These are phyloP conservation scores for Phalaenopsis equestris DNA, from an alignment of 106 monocot genomes.

Conservation along the genomic window DNA sequence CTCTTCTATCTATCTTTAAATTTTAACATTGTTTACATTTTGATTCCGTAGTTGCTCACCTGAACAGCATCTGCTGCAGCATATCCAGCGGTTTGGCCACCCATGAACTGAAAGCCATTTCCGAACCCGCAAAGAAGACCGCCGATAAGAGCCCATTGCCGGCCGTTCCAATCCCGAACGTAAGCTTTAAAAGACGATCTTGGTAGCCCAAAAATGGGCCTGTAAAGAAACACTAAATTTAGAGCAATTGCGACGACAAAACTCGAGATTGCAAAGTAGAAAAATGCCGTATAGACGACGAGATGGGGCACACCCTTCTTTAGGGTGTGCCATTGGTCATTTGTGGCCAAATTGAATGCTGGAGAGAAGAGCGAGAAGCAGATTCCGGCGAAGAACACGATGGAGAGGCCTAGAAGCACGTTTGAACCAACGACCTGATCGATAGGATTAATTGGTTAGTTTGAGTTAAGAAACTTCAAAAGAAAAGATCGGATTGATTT, in stretches of 20 bases:
- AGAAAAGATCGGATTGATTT: background rate
- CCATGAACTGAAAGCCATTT: conserved; percentile 98
- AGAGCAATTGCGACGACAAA: conserved; percentile 60
- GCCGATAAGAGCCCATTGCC: conserved; percentile 86
- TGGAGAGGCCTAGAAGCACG: conserved; percentile 45
- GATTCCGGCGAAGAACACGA: conserved; percentile 74
- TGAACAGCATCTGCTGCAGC: conserved; percentile 95
- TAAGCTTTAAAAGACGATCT: conserved; percentile 76
- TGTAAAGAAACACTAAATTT: conserved; percentile 71
- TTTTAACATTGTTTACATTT: too few relatives aligned
- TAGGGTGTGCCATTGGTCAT: conserved; percentile 96
- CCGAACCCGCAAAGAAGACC: conserved; percentile 90
- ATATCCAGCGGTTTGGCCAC: conserved; percentile 90
- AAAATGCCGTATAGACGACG: conserved; percentile 96
- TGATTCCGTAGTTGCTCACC: conserved; percentile 17
- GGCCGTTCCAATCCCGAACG: conserved; percentile 78
- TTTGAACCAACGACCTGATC: conserved; percentile 66
- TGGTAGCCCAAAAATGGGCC: conserved; percentile 76
- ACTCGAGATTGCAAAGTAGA: conserved; percentile 88
- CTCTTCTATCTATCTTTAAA: too few relatives aligned
- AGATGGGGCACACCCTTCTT: conserved; percentile 82
- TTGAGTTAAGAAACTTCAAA: background rate
- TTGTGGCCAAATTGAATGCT: conserved; percentile 90
- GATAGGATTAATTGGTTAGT: background rate
- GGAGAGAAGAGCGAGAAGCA: conserved; percentile 97